These are phyloP conservation scores for Bretschneidera sinensis DNA, from an alignment of 345 rosid genomes.

Conservation along the genomic window DNA sequence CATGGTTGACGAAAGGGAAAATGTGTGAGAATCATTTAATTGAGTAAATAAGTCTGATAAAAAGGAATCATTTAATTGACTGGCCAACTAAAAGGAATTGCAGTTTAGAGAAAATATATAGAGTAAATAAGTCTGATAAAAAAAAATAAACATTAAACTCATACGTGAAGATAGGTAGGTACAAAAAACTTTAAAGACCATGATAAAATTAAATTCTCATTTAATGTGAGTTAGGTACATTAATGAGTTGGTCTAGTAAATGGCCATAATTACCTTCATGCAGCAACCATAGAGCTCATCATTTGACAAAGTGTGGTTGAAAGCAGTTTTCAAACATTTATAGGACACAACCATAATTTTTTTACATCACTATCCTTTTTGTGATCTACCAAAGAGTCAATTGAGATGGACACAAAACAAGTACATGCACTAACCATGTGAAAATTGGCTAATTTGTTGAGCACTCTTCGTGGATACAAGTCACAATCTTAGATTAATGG, in stretches of 20 bases:
- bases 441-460: background rate
- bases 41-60: too few species aligned
- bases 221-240: constrained; percentile 40
- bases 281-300: constrained; percentile 23
- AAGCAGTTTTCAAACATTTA: constrained; percentile 49
- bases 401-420: background rate
- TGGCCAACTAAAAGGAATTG: too few species aligned
- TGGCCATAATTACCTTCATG: constrained; percentile 26
- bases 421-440: too few species aligned
- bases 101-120: background rate
- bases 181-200: constrained; percentile 20
- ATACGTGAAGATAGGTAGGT: constrained; percentile 24
- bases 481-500: background rate
- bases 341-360: constrained; percentile 34
- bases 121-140: background rate
- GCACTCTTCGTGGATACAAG: constrained; percentile 8
- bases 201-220: constrained; percentile 30
- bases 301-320: constrained; percentile 39
- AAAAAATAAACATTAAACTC: constrained; percentile 14
- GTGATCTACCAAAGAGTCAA: constrained; percentile 4
- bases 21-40: too few species aligned
- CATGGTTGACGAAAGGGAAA: too few species aligned
- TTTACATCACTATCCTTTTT: constrained; percentile 12
- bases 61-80: too few species aligned
- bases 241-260: constrained; percentile 29